phyloP scores from a whole-genome alignment of 2,329 filamentous ascomycete species.

The Fusarium kyushuense region DNA sequence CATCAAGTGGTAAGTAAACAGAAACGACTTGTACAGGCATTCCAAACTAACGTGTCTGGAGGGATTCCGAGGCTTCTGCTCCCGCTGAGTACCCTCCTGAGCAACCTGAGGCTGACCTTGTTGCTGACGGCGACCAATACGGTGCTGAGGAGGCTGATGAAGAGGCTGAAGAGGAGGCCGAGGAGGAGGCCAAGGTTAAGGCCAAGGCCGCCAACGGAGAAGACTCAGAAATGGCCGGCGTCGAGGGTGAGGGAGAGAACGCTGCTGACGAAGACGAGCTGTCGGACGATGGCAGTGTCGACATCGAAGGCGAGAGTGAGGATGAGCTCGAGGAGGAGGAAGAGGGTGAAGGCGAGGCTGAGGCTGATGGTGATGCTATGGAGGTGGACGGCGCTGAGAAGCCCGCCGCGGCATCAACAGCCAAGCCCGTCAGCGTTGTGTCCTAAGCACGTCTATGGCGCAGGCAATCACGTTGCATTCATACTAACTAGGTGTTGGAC shows the following conservation, averaged over 20 bases:
- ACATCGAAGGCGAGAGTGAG: conserved; percentile 81
- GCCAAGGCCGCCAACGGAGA: conserved; percentile 64
- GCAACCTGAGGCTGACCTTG: conserved; percentile 92
- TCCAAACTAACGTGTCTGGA: conserved; percentile 53
- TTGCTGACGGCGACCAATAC: conserved; percentile 88
- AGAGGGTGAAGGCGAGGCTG: conserved; percentile 63
- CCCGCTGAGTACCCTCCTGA: conserved; percentile 97
- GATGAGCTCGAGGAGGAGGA: conserved; percentile 78
- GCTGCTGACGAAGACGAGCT: conserved; percentile 73
- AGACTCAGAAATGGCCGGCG: conserved; percentile 81
- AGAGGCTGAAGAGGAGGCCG: conserved; percentile 68
- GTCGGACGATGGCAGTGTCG: conserved; percentile 81
- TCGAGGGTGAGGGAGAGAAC: conserved; percentile 63
- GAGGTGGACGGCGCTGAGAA: conserved; percentile 61
- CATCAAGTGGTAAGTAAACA: conserved; percentile 87
- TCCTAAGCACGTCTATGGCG: conserved; percentile 44
- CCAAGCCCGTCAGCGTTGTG: conserved; percentile 54
- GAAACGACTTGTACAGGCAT: not conserved
- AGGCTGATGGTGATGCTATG: conserved; percentile 60
- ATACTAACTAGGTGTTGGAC: conserved; percentile 36
- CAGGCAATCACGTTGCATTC: conserved; percentile 18
- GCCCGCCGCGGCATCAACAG: conserved; percentile 48
- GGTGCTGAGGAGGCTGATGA: conserved; percentile 89
- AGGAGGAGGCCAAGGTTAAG: conserved; percentile 58
- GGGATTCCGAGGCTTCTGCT: conserved; percentile 97